Conservation (phyloP, 169 alveolate species). For the Cryptosporidium sp. region DNA sequence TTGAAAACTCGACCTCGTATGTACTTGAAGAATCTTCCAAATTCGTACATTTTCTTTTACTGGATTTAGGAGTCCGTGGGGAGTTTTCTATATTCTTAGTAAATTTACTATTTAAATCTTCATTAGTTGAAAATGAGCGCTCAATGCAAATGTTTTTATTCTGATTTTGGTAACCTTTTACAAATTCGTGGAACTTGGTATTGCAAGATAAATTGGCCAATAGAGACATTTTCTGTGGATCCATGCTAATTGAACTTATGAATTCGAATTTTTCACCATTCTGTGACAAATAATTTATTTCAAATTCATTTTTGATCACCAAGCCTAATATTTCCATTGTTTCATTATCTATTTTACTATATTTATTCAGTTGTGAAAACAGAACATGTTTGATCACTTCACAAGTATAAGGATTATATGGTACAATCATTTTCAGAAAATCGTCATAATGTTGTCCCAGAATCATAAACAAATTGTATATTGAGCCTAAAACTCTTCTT, state of each 20-base stretch:
- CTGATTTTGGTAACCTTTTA: not conserved
- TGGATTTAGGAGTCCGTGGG: constrained; percentile 9
- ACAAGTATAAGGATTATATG: not conserved
- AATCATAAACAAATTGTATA: constrained; percentile 3
- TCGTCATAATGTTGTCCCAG: constrained; percentile 27
- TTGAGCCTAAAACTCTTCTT: constrained; percentile 42
- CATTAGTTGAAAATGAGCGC: not conserved
- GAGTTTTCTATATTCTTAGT: constrained; percentile 26
- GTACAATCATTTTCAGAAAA: not conserved
- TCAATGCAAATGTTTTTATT: not conserved
- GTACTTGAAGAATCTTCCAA: not conserved
- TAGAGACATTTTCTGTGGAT: constrained; percentile 1
- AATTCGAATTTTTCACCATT: not conserved
- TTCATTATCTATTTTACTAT: not conserved
- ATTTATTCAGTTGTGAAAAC: not conserved
- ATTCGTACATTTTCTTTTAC: not conserved
- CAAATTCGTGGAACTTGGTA: constrained; percentile 2
- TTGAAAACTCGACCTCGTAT: not conserved
- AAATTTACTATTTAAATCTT: no score
- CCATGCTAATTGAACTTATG: not conserved
- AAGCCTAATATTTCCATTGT: not conserved
- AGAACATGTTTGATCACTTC: constrained; percentile 1
- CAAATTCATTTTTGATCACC: not conserved
- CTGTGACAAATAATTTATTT: not conserved
- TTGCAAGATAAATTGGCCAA: not conserved